Percentiles rank a stretch among this genome's conserved stretches.
Evolutionary conservation across 2,329 filamentous ascomycete genomes (phyloP).

Genomic region (Aspergillus piperis): DNA sequence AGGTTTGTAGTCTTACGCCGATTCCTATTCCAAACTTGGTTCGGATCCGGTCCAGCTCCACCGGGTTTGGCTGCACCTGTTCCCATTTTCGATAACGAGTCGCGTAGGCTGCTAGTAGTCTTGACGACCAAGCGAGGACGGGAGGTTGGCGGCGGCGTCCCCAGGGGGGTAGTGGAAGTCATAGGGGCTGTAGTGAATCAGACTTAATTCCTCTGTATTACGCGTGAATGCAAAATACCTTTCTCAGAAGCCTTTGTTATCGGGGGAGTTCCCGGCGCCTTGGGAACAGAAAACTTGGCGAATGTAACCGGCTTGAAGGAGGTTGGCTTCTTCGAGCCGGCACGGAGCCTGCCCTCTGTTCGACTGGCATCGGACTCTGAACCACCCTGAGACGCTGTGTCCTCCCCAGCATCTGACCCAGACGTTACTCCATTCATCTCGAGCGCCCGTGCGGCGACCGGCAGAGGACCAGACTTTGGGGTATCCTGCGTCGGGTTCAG

Average conservation of each 20-base stretch:
- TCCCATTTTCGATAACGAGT: slow-evolving; percentile 52
- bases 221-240: slow-evolving; percentile 39
- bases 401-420: slow-evolving; percentile 40
- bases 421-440: slow-evolving; percentile 43
- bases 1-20: slow-evolving; percentile 49
- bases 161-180: slow-evolving; percentile 41
- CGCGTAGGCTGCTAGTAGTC: slow-evolving; percentile 56
- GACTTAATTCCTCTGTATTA: slow-evolving; percentile 1
- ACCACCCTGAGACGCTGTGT: slow-evolving; percentile 49
- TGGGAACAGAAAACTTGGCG: slow-evolving; percentile 66
- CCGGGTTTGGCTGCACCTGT: slow-evolving; percentile 49
- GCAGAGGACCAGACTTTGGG: slow-evolving; percentile 32
- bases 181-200: slow-evolving; percentile 32
- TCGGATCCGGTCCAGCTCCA: slow-evolving; percentile 61
- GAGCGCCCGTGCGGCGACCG: slow-evolving; percentile 39
- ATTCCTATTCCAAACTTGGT: slow-evolving; percentile 71
- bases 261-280: slow-evolving; percentile 58
- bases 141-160: slow-evolving; percentile 47
- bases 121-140: slow-evolving; percentile 66
- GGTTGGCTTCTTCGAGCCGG: slow-evolving; percentile 60
- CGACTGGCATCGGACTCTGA: slow-evolving; percentile 66
- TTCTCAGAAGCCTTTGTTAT: slow-evolving; percentile 57
- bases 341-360: slow-evolving; percentile 52
- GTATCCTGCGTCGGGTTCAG: slow-evolving; percentile 30
- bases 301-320: slow-evolving; percentile 68